Percentiles rank a stretch among this genome's conserved stretches.
Conservation (phyloP, 306 rosid species). For the Calophaca sinica region DNA sequence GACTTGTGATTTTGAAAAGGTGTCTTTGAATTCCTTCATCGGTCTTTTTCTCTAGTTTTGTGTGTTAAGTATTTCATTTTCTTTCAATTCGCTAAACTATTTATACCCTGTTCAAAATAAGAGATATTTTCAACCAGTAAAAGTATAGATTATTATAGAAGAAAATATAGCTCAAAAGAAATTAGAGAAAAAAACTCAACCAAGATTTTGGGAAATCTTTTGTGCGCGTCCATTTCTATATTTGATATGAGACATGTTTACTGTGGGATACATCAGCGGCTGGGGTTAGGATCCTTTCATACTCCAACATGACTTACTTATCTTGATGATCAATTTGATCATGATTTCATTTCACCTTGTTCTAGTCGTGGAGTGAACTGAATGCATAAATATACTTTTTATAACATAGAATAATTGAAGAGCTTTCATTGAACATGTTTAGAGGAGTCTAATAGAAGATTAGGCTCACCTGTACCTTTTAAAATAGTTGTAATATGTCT, state of each 20-base stretch:
- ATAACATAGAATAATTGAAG: too few relatives aligned
- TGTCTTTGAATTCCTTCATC: constrained; percentile 38
- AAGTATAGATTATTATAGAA: neutral
- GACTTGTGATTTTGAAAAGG: constrained; percentile 6
- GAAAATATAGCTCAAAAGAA: constrained; percentile 25
- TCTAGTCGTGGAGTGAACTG: too few relatives aligned
- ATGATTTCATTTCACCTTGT: neutral
- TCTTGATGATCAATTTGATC: constrained; percentile 18
- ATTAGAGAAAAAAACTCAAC: neutral
- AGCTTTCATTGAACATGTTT: too few relatives aligned
- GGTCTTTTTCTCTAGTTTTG: constrained; percentile 7
- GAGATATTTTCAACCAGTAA: too few relatives aligned
- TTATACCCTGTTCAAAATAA: neutral
- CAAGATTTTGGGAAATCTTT: neutral
- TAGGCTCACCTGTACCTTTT: too few relatives aligned
- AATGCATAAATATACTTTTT: too few relatives aligned
- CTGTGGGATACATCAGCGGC: constrained; percentile 8
- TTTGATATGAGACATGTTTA: constrained; percentile 4
- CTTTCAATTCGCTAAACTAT: constrained; percentile 5
- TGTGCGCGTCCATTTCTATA: constrained; percentile 19
- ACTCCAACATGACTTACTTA: neutral
- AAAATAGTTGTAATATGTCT: too few relatives aligned
- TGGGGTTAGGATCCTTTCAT: constrained; percentile 12
- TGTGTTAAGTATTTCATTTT: constrained; percentile 20
- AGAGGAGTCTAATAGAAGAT: too few relatives aligned